A percentile compares a stretch with the other conserved stretches of the same genome.
phyloP scores from a whole-genome alignment of 164 flowering plant genomes.

The Vitis cinerea region DNA sequence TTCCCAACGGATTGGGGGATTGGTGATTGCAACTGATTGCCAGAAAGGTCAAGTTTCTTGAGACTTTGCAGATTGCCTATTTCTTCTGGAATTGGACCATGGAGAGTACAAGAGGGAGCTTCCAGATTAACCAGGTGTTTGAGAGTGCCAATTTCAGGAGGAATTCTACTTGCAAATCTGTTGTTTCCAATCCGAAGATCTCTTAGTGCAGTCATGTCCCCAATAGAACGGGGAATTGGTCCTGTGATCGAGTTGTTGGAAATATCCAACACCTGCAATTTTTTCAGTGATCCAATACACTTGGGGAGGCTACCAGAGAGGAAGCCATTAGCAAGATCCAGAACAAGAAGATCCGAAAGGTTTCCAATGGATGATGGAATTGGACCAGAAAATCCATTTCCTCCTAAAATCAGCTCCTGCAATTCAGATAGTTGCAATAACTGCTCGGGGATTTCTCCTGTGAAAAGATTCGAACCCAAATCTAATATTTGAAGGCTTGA shows the following conservation, averaged over 20 bases:
- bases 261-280: conserved; percentile 3
- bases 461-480: conserved; percentile 12
- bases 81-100: conserved; percentile 13
- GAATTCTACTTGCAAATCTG: conserved; percentile 3
- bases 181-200: conserved; percentile 7
- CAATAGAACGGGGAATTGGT: conserved; percentile 5
- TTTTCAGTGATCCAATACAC: conserved; percentile 5
- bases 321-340: conserved; percentile 7
- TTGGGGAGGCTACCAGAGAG: conserved; percentile 14
- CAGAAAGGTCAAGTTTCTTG: conserved; percentile 8
- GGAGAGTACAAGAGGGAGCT: not conserved
- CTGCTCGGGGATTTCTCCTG: conserved; percentile 12
- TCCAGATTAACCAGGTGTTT: conserved; percentile 2
- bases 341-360: conserved; percentile 14
- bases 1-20: conserved; percentile 15
- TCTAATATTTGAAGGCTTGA: conserved; percentile 9
- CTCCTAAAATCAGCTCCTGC: conserved; percentile 5
- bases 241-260: conserved; percentile 13
- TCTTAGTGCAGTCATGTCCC: conserved; percentile 2
- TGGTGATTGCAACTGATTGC: conserved; percentile 11
- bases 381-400: conserved; percentile 9
- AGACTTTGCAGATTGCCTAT: conserved; percentile 5
- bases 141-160: conserved; percentile 12
- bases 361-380: conserved; percentile 7
- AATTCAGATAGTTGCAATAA: not conserved